Percentiles rank a stretch among this genome's conserved stretches.
Conservation (phyloP, 2,329 filamentous ascomycete species). For the Penicillium sp. region DNA sequence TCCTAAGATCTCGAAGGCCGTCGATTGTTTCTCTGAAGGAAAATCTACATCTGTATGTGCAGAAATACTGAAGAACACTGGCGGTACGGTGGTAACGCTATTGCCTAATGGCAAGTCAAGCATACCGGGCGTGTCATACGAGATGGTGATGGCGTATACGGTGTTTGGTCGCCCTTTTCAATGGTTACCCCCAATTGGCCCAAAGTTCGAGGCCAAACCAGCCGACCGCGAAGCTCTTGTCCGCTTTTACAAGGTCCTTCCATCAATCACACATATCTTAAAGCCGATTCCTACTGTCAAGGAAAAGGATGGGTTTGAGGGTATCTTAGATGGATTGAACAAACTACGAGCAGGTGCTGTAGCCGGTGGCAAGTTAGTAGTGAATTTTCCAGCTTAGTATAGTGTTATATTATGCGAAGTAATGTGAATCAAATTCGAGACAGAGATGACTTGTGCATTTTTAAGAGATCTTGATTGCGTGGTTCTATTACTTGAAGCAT, state of each 20-base stretch:
- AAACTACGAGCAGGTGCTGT: slow-evolving; percentile 5
- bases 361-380: slow-evolving; percentile 4
- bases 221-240: slow-evolving; percentile 12
- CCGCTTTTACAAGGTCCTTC: too few species aligned
- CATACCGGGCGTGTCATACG: slow-evolving; percentile 8
- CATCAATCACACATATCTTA: slow-evolving; percentile 2
- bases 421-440: background rate
- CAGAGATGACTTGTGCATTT: too few species aligned
- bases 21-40: slow-evolving; percentile 21
- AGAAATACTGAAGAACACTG: slow-evolving; percentile 7
- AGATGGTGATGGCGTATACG: slow-evolving; percentile 11
- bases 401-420: too few species aligned
- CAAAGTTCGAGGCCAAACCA: slow-evolving; percentile 11
- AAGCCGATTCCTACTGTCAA: slow-evolving; percentile 4
- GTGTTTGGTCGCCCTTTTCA: slow-evolving; percentile 17
- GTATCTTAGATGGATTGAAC: slow-evolving; percentile 4
- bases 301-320: slow-evolving; percentile 6
- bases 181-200: slow-evolving; percentile 13
- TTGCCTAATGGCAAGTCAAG: slow-evolving; percentile 8
- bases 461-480: slow-evolving; percentile 1
- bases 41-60: slow-evolving; percentile 14
- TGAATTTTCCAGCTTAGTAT: slow-evolving; percentile 5
- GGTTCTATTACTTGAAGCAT: background rate
- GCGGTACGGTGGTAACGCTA: slow-evolving; percentile 17
- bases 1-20: slow-evolving; percentile 14